These are phyloP conservation scores for Clarireedia homoeocarpa DNA, from an alignment of 2,329 filamentous ascomycete species.

Conservation along the genomic window DNA sequence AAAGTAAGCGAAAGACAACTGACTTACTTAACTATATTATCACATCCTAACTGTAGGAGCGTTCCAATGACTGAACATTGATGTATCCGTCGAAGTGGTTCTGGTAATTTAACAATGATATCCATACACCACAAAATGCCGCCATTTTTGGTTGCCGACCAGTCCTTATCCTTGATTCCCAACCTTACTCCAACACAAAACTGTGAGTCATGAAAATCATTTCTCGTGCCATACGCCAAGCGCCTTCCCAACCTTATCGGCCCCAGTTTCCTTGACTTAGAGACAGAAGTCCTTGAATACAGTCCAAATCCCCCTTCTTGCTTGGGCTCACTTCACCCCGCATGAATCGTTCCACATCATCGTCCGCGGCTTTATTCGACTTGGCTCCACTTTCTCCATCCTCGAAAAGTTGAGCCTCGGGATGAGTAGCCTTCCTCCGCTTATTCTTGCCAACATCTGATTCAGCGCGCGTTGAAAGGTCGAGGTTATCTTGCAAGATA, in stretches of 20 bases:
- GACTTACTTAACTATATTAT: too few relatives aligned
- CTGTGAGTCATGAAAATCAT: slow-evolving; percentile 6
- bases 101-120: not conserved
- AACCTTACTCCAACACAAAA: slow-evolving; percentile 5
- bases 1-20: too few relatives aligned
- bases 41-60: not conserved
- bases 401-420: slow-evolving; percentile 44
- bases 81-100: not conserved
- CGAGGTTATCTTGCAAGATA: slow-evolving; percentile 24
- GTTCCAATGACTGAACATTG: slow-evolving; percentile 1
- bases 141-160: not conserved
- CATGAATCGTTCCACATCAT: slow-evolving; percentile 71
- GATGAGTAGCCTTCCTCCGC: slow-evolving; percentile 18
- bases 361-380: slow-evolving; percentile 31
- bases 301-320: slow-evolving; percentile 77
- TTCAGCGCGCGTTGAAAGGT: slow-evolving; percentile 20
- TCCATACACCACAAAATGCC: slow-evolving; percentile 1
- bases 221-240: not conserved
- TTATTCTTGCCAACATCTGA: slow-evolving; percentile 18
- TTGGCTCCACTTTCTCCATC: slow-evolving; percentile 32
- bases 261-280: slow-evolving; percentile 86
- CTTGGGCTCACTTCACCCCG: slow-evolving; percentile 55
- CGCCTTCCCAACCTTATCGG: slow-evolving; percentile 29
- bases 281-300: slow-evolving; percentile 79
- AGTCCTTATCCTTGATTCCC: not conserved